phyloP scores from a whole-genome alignment of 2,329 filamentous ascomycete species.

The Zymoseptoria passerinii region DNA sequence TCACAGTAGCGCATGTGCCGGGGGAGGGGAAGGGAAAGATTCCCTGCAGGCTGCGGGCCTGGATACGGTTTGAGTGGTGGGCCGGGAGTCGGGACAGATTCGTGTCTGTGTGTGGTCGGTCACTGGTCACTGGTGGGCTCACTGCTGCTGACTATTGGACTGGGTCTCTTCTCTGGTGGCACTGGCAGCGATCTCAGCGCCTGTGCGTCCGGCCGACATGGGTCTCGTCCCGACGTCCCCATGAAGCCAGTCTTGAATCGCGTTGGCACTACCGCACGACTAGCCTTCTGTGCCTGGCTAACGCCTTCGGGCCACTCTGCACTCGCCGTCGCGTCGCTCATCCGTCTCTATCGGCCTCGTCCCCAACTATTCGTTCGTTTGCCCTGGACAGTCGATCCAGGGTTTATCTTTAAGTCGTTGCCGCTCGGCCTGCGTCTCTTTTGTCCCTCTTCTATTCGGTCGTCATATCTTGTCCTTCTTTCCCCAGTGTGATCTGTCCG shows the following conservation, averaged over 20 bases:
- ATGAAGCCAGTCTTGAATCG: slow-evolving; percentile 22
- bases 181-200: background rate
- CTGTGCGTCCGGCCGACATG: slow-evolving; percentile 10
- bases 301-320: slow-evolving; percentile 13
- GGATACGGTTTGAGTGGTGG: background rate
- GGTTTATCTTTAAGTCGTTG: slow-evolving; percentile 24
- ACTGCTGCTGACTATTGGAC: background rate
- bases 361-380: slow-evolving; percentile 19
- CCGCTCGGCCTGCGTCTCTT: slow-evolving; percentile 15
- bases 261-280: slow-evolving; percentile 16
- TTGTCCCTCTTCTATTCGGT: slow-evolving; percentile 18
- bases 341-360: slow-evolving; percentile 21
- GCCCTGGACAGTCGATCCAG: slow-evolving; percentile 15
- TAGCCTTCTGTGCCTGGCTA: slow-evolving; percentile 22
- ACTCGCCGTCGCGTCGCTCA: slow-evolving; percentile 19
- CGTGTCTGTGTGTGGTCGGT: slow-evolving; percentile 3
- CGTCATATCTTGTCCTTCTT: slow-evolving; percentile 19
- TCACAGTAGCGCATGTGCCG: slow-evolving; percentile 8
- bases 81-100: background rate
- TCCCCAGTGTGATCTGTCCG: slow-evolving; percentile 2
- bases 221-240: slow-evolving; percentile 19
- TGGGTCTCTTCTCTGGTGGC: background rate
- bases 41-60: background rate
- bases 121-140: slow-evolving; percentile 1
- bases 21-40: background rate